Conservation (phyloP, 2,329 filamentous ascomycete species). For the Phyllosticta paracitricarpa region DNA sequence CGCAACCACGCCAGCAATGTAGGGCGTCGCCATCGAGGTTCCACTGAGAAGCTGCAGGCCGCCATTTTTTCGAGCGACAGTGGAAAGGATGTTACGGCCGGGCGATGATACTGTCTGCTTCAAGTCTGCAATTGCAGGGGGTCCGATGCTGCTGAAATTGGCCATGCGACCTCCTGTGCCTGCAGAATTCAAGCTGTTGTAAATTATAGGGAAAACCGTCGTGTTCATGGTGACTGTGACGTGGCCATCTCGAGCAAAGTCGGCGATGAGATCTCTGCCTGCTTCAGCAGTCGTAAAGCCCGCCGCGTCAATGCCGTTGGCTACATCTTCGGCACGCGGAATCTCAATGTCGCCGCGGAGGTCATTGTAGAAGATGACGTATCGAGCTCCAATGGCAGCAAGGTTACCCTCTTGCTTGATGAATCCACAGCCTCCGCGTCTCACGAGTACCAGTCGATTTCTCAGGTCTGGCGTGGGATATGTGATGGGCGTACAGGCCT, state of each 20-base stretch:
- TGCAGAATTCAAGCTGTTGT: neutral
- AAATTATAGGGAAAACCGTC: neutral
- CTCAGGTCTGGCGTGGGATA: neutral
- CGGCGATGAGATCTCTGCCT: neutral
- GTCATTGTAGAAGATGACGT: neutral
- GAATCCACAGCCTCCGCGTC: neutral
- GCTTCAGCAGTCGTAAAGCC: neutral
- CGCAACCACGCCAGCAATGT: neutral
- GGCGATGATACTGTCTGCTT: neutral
- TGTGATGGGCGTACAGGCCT: neutral
- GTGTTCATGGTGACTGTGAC: constrained; percentile 1
- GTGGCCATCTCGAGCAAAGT: neutral
- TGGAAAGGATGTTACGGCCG: neutral
- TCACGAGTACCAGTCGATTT: neutral
- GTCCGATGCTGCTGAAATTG: neutral
- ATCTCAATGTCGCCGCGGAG: neutral
- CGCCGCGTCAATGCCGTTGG: neutral
- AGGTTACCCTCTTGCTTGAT: neutral
- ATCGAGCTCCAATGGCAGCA: neutral
- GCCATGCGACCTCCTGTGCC: neutral
- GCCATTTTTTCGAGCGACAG: neutral
- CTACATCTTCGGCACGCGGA: neutral
- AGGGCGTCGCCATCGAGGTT: neutral
- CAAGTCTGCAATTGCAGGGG: neutral
- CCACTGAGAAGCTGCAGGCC: neutral